Conservation (phyloP, 805 yeast genomes). For the Lipomyces oligophaga region DNA sequence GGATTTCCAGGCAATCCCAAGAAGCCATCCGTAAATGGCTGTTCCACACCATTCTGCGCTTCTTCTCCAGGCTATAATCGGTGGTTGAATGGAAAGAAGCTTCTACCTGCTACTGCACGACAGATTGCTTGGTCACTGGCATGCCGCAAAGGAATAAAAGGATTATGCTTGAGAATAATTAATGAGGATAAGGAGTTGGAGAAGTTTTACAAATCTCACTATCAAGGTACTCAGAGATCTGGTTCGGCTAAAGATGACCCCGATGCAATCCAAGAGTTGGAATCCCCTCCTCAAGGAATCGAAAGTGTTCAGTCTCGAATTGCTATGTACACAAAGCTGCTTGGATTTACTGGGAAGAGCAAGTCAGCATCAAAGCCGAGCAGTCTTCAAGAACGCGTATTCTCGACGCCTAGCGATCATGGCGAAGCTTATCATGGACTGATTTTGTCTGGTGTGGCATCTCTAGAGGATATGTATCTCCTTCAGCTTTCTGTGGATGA, state of each 20-base stretch:
- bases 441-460: neutral
- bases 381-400: neutral
- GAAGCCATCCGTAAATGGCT: neutral
- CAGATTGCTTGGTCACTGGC: conserved; percentile 21
- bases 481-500: conserved; percentile 7
- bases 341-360: neutral
- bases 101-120: conserved; percentile 3
- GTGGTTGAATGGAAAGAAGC: conserved; percentile 1
- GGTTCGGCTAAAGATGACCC: neutral
- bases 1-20: neutral
- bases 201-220: neutral
- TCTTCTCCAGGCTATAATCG: conserved; percentile 6
- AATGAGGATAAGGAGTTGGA: neutral
- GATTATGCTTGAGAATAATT: conserved; percentile 4
- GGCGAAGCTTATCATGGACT: conserved; percentile 4
- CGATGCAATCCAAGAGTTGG: neutral
- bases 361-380: neutral
- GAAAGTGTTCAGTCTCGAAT: neutral
- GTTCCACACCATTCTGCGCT: conserved; percentile 15
- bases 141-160: neutral
- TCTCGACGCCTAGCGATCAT: neutral
- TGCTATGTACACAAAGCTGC: too few species aligned
- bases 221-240: neutral
- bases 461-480: conserved; percentile 16
- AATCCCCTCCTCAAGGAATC: neutral